Percentiles rank a stretch among this genome's conserved stretches.
Conservation (phyloP, 257 asterid genomes). For the Solanum appendiculatum region DNA sequence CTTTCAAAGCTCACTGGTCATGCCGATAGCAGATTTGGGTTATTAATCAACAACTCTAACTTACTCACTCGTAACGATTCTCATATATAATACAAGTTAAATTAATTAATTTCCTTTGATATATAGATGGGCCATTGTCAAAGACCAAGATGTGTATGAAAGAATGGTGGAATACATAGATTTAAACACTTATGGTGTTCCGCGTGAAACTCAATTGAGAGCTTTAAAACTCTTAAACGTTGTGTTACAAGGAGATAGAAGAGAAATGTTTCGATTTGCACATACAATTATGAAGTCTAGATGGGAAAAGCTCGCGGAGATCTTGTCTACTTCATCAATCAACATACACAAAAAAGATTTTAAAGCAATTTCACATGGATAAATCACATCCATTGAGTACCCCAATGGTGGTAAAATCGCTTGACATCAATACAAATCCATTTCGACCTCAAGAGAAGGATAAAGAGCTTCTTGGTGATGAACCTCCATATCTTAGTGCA, state of each 20-base stretch:
- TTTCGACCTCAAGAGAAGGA: no score
- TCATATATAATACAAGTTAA: no score
- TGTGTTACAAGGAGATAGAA: background rate
- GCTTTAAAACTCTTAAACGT: conserved; percentile 4
- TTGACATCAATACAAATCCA: no score
- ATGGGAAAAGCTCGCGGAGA: conserved; percentile 1
- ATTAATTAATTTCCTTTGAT: background rate
- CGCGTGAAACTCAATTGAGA: conserved; percentile 12
- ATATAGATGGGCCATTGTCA: conserved; percentile 12
- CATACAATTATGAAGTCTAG: background rate
- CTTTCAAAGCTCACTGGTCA: conserved; percentile 10
- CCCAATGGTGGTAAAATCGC: no score
- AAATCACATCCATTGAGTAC: no score
- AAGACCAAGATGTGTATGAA: background rate
- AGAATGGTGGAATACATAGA: background rate
- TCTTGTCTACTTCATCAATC: conserved; percentile 4
- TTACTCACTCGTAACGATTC: background rate
- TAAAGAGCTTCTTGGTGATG: no score
- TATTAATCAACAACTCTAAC: background rate
- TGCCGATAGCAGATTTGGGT: conserved; percentile 6
- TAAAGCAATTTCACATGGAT: no score
- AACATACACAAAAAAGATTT: no score
- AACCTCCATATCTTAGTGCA: no score
- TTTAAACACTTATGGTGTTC: background rate
- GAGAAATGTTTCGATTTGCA: conserved; percentile 3